A percentile compares a stretch with the other conserved stretches of the same genome.
Conservation (phyloP, 345 rosid species). For the Salix koriyanagi region DNA sequence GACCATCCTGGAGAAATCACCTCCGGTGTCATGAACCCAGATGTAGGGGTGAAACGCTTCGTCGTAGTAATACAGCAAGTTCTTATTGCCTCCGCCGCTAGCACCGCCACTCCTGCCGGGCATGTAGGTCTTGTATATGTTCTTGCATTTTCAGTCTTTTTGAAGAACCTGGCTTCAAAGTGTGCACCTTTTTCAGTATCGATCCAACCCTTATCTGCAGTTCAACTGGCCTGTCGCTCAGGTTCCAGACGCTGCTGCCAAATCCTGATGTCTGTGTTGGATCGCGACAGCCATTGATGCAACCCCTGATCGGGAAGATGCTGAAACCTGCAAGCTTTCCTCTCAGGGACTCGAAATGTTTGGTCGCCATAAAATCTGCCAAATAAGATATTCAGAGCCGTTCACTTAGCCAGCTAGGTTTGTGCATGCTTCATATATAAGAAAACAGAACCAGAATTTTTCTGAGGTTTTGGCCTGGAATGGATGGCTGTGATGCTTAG, state of each 20-base stretch:
- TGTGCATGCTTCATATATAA: neutral
- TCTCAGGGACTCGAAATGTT: conserved; percentile 30
- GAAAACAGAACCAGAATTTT: neutral
- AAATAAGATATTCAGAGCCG: neutral
- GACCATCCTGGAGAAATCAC: conserved; percentile 71
- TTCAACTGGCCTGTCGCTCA: conserved; percentile 66
- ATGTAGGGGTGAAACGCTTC: conserved; percentile 77
- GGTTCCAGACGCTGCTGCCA: conserved; percentile 69
- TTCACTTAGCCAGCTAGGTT: neutral
- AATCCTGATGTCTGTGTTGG: conserved; percentile 47
- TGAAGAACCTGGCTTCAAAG: conserved; percentile 74
- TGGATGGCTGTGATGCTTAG: conserved; percentile 26
- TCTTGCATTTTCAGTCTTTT: conserved; percentile 66
- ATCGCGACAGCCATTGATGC: conserved; percentile 71
- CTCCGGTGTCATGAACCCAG: conserved; percentile 73
- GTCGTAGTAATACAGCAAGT: conserved; percentile 63
- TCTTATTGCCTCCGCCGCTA: conserved; percentile 41
- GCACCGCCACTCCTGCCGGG: conserved; percentile 29
- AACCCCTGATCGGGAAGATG: conserved; percentile 42
- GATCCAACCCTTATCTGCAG: conserved; percentile 82
- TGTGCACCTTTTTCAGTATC: conserved; percentile 69
- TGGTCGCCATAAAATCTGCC: conserved; percentile 38
- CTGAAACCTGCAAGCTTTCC: conserved; percentile 43
- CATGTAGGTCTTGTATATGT: conserved; percentile 71
- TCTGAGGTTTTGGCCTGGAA: neutral